Conservation (phyloP, 2,329 filamentous ascomycete species). For the Fusarium anthophilum region DNA sequence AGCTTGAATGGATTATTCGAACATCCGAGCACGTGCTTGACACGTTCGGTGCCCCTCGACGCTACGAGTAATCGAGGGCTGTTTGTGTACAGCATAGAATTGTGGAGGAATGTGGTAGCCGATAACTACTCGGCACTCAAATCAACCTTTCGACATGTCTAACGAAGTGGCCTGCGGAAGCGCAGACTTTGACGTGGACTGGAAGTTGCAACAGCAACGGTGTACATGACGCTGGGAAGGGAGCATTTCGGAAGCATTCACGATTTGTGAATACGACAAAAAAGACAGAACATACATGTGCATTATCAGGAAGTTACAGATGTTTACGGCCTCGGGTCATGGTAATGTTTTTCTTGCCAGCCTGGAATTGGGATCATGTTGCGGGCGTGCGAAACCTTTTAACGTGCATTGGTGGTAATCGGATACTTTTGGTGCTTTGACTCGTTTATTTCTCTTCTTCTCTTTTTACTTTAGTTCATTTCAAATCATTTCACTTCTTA, state of each 20-base stretch:
- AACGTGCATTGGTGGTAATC: slow-evolving; percentile 11
- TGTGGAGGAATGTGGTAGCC: slow-evolving; percentile 7
- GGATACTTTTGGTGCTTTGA: slow-evolving; percentile 25
- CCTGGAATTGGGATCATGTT: slow-evolving; percentile 23
- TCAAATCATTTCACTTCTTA: slow-evolving; percentile 6
- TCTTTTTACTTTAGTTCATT: neutral
- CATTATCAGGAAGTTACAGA: slow-evolving; percentile 38
- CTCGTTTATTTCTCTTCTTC: neutral
- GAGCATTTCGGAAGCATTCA: slow-evolving; percentile 31
- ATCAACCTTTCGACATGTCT: slow-evolving; percentile 23
- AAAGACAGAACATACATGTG: slow-evolving; percentile 22
- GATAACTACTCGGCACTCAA: neutral
- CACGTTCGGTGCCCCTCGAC: slow-evolving; percentile 42
- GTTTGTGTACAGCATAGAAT: slow-evolving; percentile 9
- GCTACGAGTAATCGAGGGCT: slow-evolving; percentile 43
- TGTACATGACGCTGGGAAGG: slow-evolving; percentile 40
- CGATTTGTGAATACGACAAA: slow-evolving; percentile 13
- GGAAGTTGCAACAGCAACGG: slow-evolving; percentile 41
- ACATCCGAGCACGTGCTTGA: slow-evolving; percentile 50
- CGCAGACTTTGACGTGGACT: slow-evolving; percentile 10
- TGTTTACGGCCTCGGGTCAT: slow-evolving; percentile 27
- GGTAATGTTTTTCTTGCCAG: slow-evolving; percentile 16
- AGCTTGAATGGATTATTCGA: slow-evolving; percentile 52
- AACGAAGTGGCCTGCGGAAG: slow-evolving; percentile 18
- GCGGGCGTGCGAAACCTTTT: slow-evolving; percentile 8